Base-by-base conservation (phyloP, 805 yeast species). In the Ogataea pignaliae region DNA sequence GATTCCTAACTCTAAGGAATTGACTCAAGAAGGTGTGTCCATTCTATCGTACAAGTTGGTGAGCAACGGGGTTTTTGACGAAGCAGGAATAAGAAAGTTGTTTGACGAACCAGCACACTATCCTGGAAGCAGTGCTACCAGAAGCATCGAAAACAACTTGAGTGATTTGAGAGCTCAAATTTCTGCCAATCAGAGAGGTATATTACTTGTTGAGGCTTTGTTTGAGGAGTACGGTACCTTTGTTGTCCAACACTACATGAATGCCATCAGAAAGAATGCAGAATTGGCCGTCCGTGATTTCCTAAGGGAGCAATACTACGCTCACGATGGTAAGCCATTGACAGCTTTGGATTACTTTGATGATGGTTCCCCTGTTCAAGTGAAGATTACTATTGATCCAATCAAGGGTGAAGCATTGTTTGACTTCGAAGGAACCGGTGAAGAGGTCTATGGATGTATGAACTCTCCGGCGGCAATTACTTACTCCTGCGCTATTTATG, bases 391-490 rank as follows among this genome's bases (percentile, higher is more conserved):
- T 13, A 74, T 73, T 45, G 63, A 63, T 41, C 62, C 62, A 13
- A 64, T 63, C 17, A 60, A 66, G 17, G 76, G 76, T 4, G 61
- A 57, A 43, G 71, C 74, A 3, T 60, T 61, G 26, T 75, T 76
- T 58, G 81, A 77, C 56, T 77, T 77, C 51, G 64, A 70, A 14
- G 78, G 73, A 32, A 70, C 79, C 4, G 76, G 79, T 5, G 69
- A 70, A 42, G 76, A 76, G 52, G 66, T 74, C 17, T 72, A 75
- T 51, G 75, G 76, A 17, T 74, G 75, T 47, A 66, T 75, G 68
- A 77, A 77, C 58, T 75, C 81, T 1, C 81, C 83, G 1, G 70
- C 66, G 44, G 76, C 81, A 2, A 75, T 77, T 43, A 66, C 78
- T 12, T 72, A 70, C 53, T 71, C 79, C 10, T 78, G 79, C 18